These are phyloP conservation scores for Pelargonium myrrhifolium DNA, from an alignment of 441 rosid genomes.

Conservation along the genomic window DNA sequence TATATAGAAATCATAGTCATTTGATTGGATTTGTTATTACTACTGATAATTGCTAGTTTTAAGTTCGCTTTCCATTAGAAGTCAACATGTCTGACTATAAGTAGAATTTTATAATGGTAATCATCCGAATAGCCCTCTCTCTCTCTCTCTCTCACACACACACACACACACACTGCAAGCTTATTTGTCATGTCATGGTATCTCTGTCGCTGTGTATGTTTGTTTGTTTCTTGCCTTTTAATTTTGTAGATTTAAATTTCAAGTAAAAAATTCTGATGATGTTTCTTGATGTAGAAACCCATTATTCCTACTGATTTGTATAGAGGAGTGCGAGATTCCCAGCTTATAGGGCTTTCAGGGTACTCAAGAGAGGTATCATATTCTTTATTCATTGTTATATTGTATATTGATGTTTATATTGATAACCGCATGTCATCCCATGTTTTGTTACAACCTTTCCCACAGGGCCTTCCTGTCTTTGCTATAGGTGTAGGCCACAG, in stretches of 20 bases:
- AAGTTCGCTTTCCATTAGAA: too few relatives aligned
- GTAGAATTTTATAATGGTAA: too few relatives aligned
- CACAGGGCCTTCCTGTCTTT: conserved; percentile 84
- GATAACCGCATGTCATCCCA: neutral
- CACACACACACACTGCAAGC: too few relatives aligned
- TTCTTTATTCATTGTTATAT: conserved; percentile 16
- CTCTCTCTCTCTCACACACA: too few relatives aligned
- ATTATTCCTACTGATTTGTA: conserved; percentile 65
- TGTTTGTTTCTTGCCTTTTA: neutral
- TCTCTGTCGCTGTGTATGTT: neutral
- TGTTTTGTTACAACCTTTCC: conserved; percentile 18
- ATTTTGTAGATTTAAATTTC: neutral
- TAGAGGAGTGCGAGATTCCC: conserved; percentile 70
- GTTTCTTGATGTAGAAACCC: conserved; percentile 54
- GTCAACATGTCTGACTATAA: too few relatives aligned
- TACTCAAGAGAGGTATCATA: conserved; percentile 72
- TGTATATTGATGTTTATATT: conserved; percentile 10
- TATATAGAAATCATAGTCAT: too few relatives aligned
- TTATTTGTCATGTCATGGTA: too few relatives aligned
- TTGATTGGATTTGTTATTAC: too few relatives aligned
- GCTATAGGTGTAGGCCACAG: conserved; percentile 78
- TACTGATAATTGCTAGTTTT: too few relatives aligned
- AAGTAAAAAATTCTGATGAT: conserved; percentile 1
- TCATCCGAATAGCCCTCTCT: too few relatives aligned
- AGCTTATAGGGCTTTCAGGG: conserved; percentile 88